Percentiles rank a stretch among this genome's conserved stretches.
These are phyloP conservation scores for Xerocomellus amylosporus DNA, from an alignment of 768 basidiomycete genomes.

Conservation along the genomic window DNA sequence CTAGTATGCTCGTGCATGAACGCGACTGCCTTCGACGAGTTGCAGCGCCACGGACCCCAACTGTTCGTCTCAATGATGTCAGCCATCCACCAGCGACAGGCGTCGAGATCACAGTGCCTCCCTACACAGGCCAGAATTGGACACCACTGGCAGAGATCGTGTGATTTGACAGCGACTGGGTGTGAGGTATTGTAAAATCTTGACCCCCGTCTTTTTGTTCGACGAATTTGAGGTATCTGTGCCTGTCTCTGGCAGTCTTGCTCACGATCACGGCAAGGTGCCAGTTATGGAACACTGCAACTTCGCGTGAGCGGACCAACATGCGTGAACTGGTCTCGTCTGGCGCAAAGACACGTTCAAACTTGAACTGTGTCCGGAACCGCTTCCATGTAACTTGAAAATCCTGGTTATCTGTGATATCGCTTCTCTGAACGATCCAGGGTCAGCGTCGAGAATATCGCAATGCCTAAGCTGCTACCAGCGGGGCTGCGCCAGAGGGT, in stretches of 20 bases:
- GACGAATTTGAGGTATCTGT: constrained; percentile 13
- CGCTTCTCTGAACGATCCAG: no score
- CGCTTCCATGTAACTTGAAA: no score
- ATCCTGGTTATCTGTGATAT: no score
- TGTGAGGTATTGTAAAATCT: constrained; percentile 9
- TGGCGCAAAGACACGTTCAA: no score
- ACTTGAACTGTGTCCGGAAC: no score
- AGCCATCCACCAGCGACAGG: not conserved
- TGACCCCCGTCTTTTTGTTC: not conserved
- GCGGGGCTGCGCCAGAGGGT: no score
- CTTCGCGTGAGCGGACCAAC: no score
- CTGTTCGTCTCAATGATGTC: not conserved
- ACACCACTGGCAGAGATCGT: constrained; percentile 10
- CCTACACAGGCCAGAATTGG: not conserved
- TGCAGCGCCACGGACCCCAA: not conserved
- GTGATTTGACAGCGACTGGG: constrained; percentile 5
- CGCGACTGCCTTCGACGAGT: not conserved
- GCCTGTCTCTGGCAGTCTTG: not conserved
- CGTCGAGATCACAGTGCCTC: not conserved
- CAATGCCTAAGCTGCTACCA: no score
- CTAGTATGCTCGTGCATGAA: constrained; percentile 19
- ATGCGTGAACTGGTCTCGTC: no score
- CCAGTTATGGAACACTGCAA: no score
- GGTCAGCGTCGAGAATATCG: no score
- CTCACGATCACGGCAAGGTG: constrained; percentile 5